These are phyloP conservation scores for Vitis rotundifolia DNA, from an alignment of 164 flowering plant species.

Conservation along the genomic window DNA sequence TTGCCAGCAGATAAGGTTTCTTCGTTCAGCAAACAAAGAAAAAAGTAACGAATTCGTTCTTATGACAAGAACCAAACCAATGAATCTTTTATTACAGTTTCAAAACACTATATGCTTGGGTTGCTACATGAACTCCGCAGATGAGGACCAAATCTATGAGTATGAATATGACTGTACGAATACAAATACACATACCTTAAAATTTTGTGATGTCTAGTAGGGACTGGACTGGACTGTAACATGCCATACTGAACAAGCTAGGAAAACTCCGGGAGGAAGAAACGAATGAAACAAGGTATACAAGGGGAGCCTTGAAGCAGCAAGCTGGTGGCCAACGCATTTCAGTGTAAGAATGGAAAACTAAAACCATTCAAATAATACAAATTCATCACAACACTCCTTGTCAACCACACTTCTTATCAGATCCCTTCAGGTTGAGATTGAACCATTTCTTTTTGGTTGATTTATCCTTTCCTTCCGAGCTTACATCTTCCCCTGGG, in stretches of 20 bases:
- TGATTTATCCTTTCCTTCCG: slow-evolving; percentile 81
- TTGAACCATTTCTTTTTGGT: slow-evolving; percentile 81
- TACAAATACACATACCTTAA: slow-evolving; percentile 9
- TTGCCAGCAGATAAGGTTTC: neutral
- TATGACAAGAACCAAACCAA: neutral
- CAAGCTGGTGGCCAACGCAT: neutral
- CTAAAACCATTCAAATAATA: neutral
- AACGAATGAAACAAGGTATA: slow-evolving; percentile 7
- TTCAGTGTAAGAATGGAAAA: slow-evolving; percentile 4
- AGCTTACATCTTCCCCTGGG: slow-evolving; percentile 57
- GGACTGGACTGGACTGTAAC: neutral
- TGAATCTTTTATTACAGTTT: slow-evolving; percentile 3
- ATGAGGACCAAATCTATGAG: neutral
- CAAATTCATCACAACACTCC: neutral
- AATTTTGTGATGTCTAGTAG: neutral
- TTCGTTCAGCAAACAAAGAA: too few relatives aligned
- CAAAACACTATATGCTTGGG: neutral
- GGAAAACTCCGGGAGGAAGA: neutral
- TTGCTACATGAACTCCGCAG: neutral
- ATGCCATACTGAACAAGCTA: slow-evolving; percentile 6
- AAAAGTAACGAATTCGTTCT: neutral
- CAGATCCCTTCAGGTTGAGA: slow-evolving; percentile 74
- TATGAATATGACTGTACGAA: neutral
- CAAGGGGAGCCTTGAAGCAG: slow-evolving; percentile 8
- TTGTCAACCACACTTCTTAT: slow-evolving; percentile 52